Evolutionary conservation across 805 yeast genomes (phyloP).

Genomic region (Ogataea henricii): DNA sequence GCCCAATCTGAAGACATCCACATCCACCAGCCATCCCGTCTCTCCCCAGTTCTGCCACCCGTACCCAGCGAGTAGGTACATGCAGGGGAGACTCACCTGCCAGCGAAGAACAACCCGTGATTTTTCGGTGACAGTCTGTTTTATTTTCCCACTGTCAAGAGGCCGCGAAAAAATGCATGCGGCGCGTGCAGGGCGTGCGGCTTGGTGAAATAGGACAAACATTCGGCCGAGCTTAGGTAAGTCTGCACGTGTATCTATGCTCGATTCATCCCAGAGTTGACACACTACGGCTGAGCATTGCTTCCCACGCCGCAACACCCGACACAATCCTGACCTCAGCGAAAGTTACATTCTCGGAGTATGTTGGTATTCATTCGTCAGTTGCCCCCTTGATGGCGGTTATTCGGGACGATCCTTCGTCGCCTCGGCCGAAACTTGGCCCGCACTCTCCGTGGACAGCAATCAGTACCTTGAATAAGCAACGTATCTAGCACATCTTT

Average conservation of each 20-base stretch:
- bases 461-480: too few species aligned
- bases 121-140: constrained; percentile 7
- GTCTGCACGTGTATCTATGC: neutral
- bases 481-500: too few species aligned
- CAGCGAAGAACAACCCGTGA: neutral
- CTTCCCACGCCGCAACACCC: neutral
- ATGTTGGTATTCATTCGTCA: neutral
- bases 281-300: neutral
- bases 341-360: neutral
- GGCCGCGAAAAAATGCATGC: neutral
- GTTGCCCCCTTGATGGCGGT: neutral
- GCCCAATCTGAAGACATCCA: too few species aligned
- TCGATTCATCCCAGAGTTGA: neutral
- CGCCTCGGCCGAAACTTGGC: neutral
- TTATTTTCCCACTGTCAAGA: neutral
- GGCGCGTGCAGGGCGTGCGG: constrained; percentile 1
- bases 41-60: too few species aligned
- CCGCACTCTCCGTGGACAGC: neutral
- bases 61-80: too few species aligned
- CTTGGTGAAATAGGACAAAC: neutral
- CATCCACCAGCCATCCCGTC: too few species aligned
- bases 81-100: neutral
- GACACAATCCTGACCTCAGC: neutral
- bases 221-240: neutral
- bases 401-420: neutral